Conservation (phyloP, 805 yeast species). For the Kregervanrija delftensis region DNA sequence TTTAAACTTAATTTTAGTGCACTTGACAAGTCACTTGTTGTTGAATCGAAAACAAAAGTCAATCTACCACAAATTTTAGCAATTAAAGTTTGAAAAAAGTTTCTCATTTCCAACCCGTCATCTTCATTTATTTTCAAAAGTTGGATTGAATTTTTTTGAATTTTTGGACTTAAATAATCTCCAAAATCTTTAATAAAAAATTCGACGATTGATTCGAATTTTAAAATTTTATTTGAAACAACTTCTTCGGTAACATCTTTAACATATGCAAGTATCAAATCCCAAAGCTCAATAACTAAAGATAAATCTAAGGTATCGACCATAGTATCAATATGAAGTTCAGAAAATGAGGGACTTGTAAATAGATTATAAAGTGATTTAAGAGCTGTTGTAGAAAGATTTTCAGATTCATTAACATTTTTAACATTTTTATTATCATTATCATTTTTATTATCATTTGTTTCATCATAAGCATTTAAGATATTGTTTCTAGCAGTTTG, state of each 20-base stretch:
- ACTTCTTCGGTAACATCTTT: constrained; percentile 25
- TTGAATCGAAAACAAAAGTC: constrained; percentile 22
- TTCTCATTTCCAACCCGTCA: constrained; percentile 35
- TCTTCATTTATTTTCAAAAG: constrained; percentile 35
- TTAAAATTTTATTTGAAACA: constrained; percentile 33
- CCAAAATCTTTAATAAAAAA: constrained; percentile 42
- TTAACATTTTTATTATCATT: neutral
- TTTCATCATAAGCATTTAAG: constrained; percentile 26
- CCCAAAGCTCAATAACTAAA: constrained; percentile 54
- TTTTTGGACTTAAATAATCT: constrained; percentile 12
- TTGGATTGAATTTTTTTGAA: constrained; percentile 17
- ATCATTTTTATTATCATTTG: constrained; percentile 2
- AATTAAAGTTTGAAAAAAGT: constrained; percentile 21
- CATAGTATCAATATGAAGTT: constrained; percentile 27
- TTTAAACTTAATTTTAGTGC: constrained; percentile 8
- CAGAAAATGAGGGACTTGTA: constrained; percentile 11
- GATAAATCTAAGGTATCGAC: constrained; percentile 38
- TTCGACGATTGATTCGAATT: constrained; percentile 49
- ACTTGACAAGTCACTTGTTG: constrained; percentile 33
- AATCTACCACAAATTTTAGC: constrained; percentile 24
- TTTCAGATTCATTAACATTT: constrained; percentile 9
- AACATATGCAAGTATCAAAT: constrained; percentile 37
- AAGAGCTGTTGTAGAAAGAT: constrained; percentile 20
- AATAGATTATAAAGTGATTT: constrained; percentile 19
- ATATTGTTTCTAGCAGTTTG: constrained; percentile 34